Base-by-base conservation (phyloP, 768 basidiomycete species). In the Kwoniella dejecticola region DNA sequence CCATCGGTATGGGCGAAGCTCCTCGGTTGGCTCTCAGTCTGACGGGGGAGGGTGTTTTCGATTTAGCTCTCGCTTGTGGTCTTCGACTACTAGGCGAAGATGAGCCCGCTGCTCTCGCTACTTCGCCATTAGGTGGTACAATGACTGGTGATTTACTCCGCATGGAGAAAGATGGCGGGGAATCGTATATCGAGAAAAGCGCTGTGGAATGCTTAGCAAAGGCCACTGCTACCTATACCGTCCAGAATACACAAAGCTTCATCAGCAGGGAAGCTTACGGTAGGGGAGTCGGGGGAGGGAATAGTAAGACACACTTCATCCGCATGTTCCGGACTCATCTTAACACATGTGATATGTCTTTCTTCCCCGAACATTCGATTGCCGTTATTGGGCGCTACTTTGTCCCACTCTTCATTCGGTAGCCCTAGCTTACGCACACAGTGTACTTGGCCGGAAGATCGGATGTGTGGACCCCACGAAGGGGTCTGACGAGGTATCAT, bases 341-440 rank as follows among this genome's bases (percentile, higher is more conserved):
- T 74, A 12, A 78, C 77, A 49, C 74, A 74, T 19, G 77, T 78
- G 33, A 74, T 72, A 66, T 78, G 77, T 47, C 71, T 58, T 45
- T 74, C 70, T 24, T 63, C 60, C 13, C 38, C 40, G 40, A 40
- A 57, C 19, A 64, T 33, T 17, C 45, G 41, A 40, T 58, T 41
- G 27, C 63, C 62, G 29, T 58, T 57, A 38, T 60, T 36, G 7
- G 67, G 62, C 17, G 41, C 12, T 13, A 65, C 61, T 13, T 55
- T 53, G 7, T 69, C 63, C 68, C 73, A 75, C 48, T 71, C 71
- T n/a, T 62, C 63, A n/a, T 72, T 57, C 7, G 64, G 54, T 23
- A 88, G 81, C 11, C 89, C 90, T 75, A 93, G 90, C 29, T 86
- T 85, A 57, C 91, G 84, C 19, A 93, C 89, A 73, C 91, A 93